phyloP scores from a whole-genome alignment of 2,329 filamentous ascomycete genomes.

The Aspergillus sp. region DNA sequence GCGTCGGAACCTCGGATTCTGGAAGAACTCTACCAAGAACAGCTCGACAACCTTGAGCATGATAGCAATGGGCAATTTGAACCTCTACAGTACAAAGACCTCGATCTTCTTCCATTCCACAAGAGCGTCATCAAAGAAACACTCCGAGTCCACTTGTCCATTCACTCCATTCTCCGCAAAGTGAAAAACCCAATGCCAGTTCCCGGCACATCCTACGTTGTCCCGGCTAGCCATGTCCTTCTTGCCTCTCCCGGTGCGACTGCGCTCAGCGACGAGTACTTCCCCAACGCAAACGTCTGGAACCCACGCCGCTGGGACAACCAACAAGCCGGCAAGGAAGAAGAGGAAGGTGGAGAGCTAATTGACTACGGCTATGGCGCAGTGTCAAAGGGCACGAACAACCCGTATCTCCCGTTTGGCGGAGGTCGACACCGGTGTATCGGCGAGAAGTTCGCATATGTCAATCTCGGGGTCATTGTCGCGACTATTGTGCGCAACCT shows the following conservation, averaged over 20 bases:
- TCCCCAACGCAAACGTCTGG: conserved; percentile 59
- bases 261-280: conserved; percentile 57
- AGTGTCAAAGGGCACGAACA: conserved; percentile 60
- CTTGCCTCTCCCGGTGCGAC: conserved; percentile 77
- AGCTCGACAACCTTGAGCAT: conserved; percentile 52
- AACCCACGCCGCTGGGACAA: conserved; percentile 63
- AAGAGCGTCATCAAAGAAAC: conserved; percentile 70
- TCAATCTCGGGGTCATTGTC: conserved; percentile 67
- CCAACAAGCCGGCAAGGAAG: conserved; percentile 28
- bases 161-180: conserved; percentile 71
- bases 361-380: conserved; percentile 63
- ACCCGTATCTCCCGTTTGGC: conserved; percentile 70
- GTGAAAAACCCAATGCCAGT: conserved; percentile 67
- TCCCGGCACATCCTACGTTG: conserved; percentile 59
- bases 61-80: conserved; percentile 42
- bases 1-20: conserved; percentile 68
- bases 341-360: conserved; percentile 54
- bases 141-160: conserved; percentile 68
- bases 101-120: conserved; percentile 62
- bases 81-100: conserved; percentile 58
- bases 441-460: conserved; percentile 73
- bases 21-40: conserved; percentile 70
- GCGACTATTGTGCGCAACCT: conserved; percentile 62
- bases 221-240: conserved; percentile 75
- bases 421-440: conserved; percentile 73